A percentile compares a stretch with the other conserved stretches of the same genome.
Conservation (phyloP, 1,284 basidiomycete species). For the Ustilago curta region DNA sequence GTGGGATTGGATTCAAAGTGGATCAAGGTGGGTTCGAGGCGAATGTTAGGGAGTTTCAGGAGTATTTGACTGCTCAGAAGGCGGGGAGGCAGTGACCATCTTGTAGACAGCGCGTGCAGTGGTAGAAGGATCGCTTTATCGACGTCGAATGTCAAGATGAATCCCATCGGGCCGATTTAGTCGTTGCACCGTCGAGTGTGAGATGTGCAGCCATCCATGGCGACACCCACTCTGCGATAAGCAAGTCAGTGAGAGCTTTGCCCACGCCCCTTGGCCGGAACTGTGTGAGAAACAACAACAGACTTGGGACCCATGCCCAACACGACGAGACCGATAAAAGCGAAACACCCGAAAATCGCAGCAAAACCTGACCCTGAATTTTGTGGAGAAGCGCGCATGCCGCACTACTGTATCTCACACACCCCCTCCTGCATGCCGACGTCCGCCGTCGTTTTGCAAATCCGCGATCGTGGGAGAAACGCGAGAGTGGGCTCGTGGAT, state of each 20-base stretch:
- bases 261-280: not conserved
- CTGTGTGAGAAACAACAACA: not conserved
- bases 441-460: not conserved
- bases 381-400: not conserved
- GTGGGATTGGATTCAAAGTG: constrained; percentile 51
- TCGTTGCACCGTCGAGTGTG: not conserved
- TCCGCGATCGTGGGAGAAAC: not conserved
- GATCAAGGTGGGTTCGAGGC: constrained; percentile 48
- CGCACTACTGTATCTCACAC: not conserved
- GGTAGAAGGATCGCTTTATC: not conserved
- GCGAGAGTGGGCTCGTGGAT: constrained; percentile 5
- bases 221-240: too few relatives aligned
- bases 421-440: constrained; percentile 10
- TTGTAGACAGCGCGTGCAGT: too few relatives aligned
- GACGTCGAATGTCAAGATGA: not conserved
- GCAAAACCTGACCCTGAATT: not conserved
- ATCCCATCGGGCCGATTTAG: not conserved
- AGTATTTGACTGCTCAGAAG: constrained; percentile 19
- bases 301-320: constrained; percentile 5
- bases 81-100: too few relatives aligned
- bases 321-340: constrained; percentile 29
- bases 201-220: too few relatives aligned
- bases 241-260: too few relatives aligned
- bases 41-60: constrained; percentile 45
- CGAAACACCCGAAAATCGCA: constrained; percentile 23